These are phyloP conservation scores for Pichia terricola DNA, from an alignment of 1,139 yeast species.

Conservation along the genomic window DNA sequence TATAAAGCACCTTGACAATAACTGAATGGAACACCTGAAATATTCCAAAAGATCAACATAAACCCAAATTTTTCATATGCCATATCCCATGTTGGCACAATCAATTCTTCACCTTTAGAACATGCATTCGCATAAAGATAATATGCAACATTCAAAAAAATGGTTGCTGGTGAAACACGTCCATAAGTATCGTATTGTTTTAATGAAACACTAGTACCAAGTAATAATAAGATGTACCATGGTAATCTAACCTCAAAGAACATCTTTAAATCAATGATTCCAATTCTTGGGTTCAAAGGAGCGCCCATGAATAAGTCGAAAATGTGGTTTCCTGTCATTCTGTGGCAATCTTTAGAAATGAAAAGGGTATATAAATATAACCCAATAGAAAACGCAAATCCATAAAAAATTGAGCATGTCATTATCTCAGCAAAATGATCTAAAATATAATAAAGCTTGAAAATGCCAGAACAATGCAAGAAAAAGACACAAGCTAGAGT, in stretches of 20 bases:
- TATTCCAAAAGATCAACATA: conserved; percentile 97
- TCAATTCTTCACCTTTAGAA: conserved; percentile 93
- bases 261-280: conserved; percentile 88
- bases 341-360: conserved; percentile 65
- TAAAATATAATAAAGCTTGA: conserved; percentile 62
- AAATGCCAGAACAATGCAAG: conserved; percentile 65
- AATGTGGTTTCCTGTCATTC: conserved; percentile 84
- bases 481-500: conserved; percentile 47
- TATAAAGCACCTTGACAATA: conserved; percentile 89
- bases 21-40: conserved; percentile 97
- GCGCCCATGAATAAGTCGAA: conserved; percentile 97
- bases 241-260: conserved; percentile 96
- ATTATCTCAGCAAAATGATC: conserved; percentile 85
- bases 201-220: conserved; percentile 64
- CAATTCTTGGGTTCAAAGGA: conserved; percentile 90
- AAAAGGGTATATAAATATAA: conserved; percentile 57
- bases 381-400: conserved; percentile 53
- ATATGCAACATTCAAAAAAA: conserved; percentile 69
- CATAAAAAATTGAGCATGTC: conserved; percentile 81
- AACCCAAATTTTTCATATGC: conserved; percentile 97
- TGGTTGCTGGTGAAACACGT: conserved; percentile 64
- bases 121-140: conserved; percentile 96
- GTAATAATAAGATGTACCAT: conserved; percentile 83
- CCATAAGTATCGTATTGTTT: conserved; percentile 81
- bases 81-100: conserved; percentile 99